Evolutionary conservation across 371 early-diverging fungal genomes (phyloP).

Genomic region (Mucor lusitanicus): DNA sequence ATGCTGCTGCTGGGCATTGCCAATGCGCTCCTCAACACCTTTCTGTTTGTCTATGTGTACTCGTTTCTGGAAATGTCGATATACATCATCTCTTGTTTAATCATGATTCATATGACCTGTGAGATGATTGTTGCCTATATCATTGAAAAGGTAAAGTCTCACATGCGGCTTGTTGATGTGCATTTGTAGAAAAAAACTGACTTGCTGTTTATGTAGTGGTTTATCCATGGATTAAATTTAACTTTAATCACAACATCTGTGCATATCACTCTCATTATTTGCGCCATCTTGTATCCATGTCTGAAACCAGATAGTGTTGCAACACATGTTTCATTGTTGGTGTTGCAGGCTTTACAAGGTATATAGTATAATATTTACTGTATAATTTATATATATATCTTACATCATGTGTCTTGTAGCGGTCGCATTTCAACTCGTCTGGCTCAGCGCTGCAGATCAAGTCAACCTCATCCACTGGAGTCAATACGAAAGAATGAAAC

Average conservation of each 20-base stretch:
- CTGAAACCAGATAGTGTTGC: constrained; percentile 20
- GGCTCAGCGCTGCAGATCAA: constrained; percentile 33
- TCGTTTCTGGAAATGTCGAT: constrained; percentile 27
- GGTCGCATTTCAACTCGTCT: constrained; percentile 30
- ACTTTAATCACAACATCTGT: constrained; percentile 25
- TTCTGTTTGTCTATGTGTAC: constrained; percentile 34
- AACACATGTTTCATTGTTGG: constrained; percentile 12
- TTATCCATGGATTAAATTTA: constrained; percentile 29
- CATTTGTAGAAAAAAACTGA: constrained; percentile 22
- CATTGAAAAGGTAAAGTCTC: constrained; percentile 23
- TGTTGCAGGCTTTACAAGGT: constrained; percentile 29
- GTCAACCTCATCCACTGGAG: constrained; percentile 29
- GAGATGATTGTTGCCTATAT: constrained; percentile 22
- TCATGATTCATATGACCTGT: constrained; percentile 15
- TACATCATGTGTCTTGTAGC: constrained; percentile 11
- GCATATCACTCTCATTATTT: constrained; percentile 31
- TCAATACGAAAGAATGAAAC: constrained; percentile 34
- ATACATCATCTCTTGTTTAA: constrained; percentile 18
- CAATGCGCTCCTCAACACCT: constrained; percentile 28
- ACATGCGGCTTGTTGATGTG: constrained; percentile 17
- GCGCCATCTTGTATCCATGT: constrained; percentile 32
- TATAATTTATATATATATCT: not conserved
- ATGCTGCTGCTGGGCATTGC: constrained; percentile 30
- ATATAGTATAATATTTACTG: constrained; percentile 6
- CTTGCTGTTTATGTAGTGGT: constrained; percentile 19